These are phyloP conservation scores for Nephelium lappaceum DNA, from an alignment of 345 rosid species.

Conservation along the genomic window DNA sequence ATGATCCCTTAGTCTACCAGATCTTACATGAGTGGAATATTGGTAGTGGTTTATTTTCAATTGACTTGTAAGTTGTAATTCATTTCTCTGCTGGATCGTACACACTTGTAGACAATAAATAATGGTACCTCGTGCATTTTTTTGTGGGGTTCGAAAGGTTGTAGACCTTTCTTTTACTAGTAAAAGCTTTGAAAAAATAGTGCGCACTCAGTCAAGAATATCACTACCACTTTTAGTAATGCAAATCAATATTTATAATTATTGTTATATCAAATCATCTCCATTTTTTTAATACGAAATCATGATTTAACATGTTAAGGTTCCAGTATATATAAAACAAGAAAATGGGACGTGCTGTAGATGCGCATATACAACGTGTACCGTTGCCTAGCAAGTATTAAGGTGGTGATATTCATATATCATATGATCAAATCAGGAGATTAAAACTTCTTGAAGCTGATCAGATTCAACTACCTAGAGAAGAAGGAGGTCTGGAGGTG, in stretches of 20 bases:
- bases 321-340: not conserved
- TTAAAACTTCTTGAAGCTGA: too few relatives aligned
- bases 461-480: too few relatives aligned
- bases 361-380: not conserved
- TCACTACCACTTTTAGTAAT: conserved; percentile 27
- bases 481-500: too few relatives aligned
- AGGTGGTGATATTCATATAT: not conserved
- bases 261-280: not conserved
- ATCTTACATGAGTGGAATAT: not conserved
- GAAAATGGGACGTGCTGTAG: too few relatives aligned
- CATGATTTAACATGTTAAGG: not conserved
- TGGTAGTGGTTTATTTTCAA: not conserved
- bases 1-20: not conserved
- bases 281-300: not conserved
- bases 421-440: not conserved
- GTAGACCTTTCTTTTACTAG: conserved; percentile 42
- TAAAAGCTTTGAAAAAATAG: conserved; percentile 30
- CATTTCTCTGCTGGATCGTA: too few relatives aligned
- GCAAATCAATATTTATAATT: conserved; percentile 19
- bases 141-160: conserved; percentile 39
- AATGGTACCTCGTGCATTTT: not conserved
- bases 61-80: conserved; percentile 14
- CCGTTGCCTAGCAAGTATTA: not conserved
- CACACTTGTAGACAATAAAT: not conserved
- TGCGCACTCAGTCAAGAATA: conserved; percentile 42